Evolutionary conservation across 169 alveolate species (phyloP).

Genomic region (Plasmodium gonderi): DNA sequence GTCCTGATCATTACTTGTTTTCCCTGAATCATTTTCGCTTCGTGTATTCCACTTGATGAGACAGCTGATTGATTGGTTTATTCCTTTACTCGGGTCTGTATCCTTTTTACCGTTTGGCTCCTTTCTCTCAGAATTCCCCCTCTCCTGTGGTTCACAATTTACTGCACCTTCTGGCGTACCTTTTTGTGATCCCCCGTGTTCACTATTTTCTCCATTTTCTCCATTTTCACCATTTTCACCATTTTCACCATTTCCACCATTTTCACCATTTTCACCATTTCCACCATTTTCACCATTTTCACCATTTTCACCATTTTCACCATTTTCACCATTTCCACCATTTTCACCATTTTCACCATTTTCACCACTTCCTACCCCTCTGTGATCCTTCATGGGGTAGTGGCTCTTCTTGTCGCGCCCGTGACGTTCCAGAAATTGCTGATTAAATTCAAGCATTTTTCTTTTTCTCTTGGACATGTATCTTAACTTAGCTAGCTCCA

Average conservation of each 20-base stretch:
- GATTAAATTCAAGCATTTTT: conserved; percentile 40
- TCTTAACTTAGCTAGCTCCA: conserved; percentile 61
- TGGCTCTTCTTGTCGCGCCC: neutral
- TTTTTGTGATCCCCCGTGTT: neutral
- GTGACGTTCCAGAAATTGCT: conserved; percentile 26
- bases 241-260: neutral
- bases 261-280: neutral
- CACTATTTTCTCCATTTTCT: neutral
- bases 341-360: neutral
- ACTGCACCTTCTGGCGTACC: neutral
- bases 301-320: neutral
- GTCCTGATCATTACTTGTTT: neutral
- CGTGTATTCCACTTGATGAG: conserved; percentile 39
- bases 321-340: neutral
- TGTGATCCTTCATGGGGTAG: neutral
- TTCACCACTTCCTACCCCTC: neutral
- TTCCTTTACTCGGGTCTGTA: neutral
- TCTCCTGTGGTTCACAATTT: too few relatives aligned
- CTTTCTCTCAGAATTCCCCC: neutral
- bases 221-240: neutral
- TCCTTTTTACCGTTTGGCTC: neutral
- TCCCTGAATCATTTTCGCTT: conserved; percentile 31
- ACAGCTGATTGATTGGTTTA: conserved; percentile 47
- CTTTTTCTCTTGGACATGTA: conserved; percentile 54
- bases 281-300: neutral